Conservation (phyloP, 2,329 filamentous ascomycete genomes). For the Penicillium sp. region DNA sequence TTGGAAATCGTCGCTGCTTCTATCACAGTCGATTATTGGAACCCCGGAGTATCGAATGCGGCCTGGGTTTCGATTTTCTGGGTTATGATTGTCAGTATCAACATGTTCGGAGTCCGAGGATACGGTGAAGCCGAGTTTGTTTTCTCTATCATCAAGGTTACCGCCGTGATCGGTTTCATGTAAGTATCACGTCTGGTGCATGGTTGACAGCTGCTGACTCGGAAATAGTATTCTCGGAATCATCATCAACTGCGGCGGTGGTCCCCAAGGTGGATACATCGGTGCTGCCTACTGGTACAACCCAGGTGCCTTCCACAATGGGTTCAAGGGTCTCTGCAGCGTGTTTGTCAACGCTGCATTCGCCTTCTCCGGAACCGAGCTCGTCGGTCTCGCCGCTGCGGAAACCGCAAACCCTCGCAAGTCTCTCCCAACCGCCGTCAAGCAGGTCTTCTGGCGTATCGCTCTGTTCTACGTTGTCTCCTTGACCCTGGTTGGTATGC, state of each 20-base stretch:
- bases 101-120: slow-evolving; percentile 82
- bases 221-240: slow-evolving; percentile 72
- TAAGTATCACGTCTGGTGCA: slow-evolving; percentile 44
- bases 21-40: slow-evolving; percentile 83
- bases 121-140: slow-evolving; percentile 90
- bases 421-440: slow-evolving; percentile 81
- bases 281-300: slow-evolving; percentile 74
- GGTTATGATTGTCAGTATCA: slow-evolving; percentile 73
- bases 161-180: slow-evolving; percentile 87
- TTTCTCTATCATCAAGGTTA: slow-evolving; percentile 82
- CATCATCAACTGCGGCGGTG: slow-evolving; percentile 81
- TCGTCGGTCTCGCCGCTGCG: slow-evolving; percentile 62
- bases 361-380: slow-evolving; percentile 63
- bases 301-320: slow-evolving; percentile 74
- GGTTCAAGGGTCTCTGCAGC: slow-evolving; percentile 65
- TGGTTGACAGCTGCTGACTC: slow-evolving; percentile 19
- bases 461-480: slow-evolving; percentile 86
- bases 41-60: slow-evolving; percentile 62
- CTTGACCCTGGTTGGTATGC: slow-evolving; percentile 75
- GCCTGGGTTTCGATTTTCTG: slow-evolving; percentile 86
- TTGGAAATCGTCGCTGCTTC: slow-evolving; percentile 86
- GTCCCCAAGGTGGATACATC: slow-evolving; percentile 72
- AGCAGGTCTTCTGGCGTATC: slow-evolving; percentile 95
- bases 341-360: slow-evolving; percentile 67
- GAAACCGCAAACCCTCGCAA: slow-evolving; percentile 63